phyloP scores from a whole-genome alignment of 2,329 filamentous ascomycete genomes.

The Arthrobotrys sinensis region DNA sequence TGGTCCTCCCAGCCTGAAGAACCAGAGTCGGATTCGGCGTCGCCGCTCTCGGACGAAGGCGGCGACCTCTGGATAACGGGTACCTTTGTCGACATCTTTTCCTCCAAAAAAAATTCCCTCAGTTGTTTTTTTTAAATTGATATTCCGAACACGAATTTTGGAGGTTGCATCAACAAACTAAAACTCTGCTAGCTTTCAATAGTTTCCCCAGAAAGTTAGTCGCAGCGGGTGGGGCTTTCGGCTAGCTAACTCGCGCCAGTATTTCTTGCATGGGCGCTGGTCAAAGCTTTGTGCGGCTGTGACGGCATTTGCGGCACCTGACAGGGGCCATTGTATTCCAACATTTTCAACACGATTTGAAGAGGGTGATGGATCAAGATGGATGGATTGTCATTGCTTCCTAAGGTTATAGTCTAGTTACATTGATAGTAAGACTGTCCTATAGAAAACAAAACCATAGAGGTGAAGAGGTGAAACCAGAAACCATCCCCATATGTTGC shows the following conservation, averaged over 20 bases:
- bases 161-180: constrained; percentile 15
- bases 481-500: background rate
- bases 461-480: background rate
- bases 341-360: constrained; percentile 21
- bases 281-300: constrained; percentile 22
- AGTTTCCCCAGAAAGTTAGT: constrained; percentile 26
- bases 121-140: background rate
- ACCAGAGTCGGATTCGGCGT: constrained; percentile 47
- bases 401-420: constrained; percentile 4
- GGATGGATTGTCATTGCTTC: background rate
- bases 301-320: constrained; percentile 24
- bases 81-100: constrained; percentile 29
- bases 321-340: background rate
- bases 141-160: background rate
- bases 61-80: constrained; percentile 34
- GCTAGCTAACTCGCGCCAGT: background rate
- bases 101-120: background rate
- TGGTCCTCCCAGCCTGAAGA: constrained; percentile 69
- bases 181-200: constrained; percentile 23
- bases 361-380: background rate
- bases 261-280: constrained; percentile 11
- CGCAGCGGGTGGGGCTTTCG: constrained; percentile 22
- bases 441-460: background rate
- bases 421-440: background rate
- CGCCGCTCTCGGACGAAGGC: constrained; percentile 23